These are phyloP conservation scores for Yamadazyma buinensis DNA, from an alignment of 1,139 yeast genomes.

Conservation along the genomic window DNA sequence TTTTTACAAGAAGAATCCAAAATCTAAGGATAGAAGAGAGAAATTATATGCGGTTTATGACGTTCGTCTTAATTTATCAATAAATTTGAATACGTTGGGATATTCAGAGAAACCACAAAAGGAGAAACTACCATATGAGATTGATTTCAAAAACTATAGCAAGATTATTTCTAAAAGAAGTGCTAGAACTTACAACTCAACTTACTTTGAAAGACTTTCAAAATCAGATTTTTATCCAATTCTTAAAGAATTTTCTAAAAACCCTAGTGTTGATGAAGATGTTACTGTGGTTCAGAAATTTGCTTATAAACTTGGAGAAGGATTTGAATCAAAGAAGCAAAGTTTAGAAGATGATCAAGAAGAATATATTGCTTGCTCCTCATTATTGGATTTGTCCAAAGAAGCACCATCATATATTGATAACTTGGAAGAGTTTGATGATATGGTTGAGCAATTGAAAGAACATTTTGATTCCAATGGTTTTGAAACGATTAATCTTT, in stretches of 20 bases:
- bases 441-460: slow-evolving; percentile 48
- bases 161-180: slow-evolving; percentile 3
- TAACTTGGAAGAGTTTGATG: slow-evolving; percentile 42
- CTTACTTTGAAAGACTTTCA: slow-evolving; percentile 12
- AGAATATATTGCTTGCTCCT: slow-evolving; percentile 8
- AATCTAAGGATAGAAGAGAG: not conserved
- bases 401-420: slow-evolving; percentile 14
- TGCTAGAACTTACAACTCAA: slow-evolving; percentile 5
- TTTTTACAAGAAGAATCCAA: slow-evolving; percentile 5
- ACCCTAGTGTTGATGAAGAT: slow-evolving; percentile 8
- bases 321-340: slow-evolving; percentile 7
- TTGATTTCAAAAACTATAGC: slow-evolving; percentile 8
- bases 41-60: slow-evolving; percentile 12
- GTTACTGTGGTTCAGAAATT: slow-evolving; percentile 23
- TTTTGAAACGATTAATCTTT: slow-evolving; percentile 15
- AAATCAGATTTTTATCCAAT: slow-evolving; percentile 11
- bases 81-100: slow-evolving; percentile 9
- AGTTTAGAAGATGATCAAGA: slow-evolving; percentile 3
- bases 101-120: slow-evolving; percentile 1
- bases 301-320: slow-evolving; percentile 30
- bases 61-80: slow-evolving; percentile 11
- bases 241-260: slow-evolving; percentile 7
- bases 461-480: slow-evolving; percentile 29
- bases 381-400: slow-evolving; percentile 10
- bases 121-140: slow-evolving; percentile 3